These are phyloP conservation scores for Porphyra umbilicalis DNA, from an alignment of 31 red algal species.

Conservation along the genomic window DNA sequence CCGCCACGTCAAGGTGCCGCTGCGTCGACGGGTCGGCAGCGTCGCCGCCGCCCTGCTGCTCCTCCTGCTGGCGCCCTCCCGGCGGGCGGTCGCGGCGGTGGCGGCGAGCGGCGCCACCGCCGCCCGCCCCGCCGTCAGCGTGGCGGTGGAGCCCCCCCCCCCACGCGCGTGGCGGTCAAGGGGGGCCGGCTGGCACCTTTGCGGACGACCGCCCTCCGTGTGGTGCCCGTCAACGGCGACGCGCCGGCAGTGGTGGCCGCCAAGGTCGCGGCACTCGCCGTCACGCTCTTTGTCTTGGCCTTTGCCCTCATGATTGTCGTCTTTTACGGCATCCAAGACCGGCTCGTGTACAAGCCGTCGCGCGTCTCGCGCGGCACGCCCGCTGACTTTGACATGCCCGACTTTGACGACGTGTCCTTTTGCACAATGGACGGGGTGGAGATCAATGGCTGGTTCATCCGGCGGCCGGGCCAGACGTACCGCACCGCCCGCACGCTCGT, in stretches of 20 bases:
- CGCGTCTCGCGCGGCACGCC: slow-evolving; percentile 67
- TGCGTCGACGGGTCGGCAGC: not conserved
- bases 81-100: not conserved
- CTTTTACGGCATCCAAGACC: slow-evolving; percentile 80
- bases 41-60: not conserved
- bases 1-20: not conserved
- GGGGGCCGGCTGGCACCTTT: not conserved
- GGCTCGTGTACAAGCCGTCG: slow-evolving; percentile 87
- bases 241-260: not conserved
- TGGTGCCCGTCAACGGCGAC: not conserved
- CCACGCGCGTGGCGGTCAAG: not conserved
- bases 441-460: slow-evolving; percentile 95
- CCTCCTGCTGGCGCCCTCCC: not conserved
- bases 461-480: slow-evolving; percentile 38
- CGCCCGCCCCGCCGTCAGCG: not conserved
- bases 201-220: not conserved
- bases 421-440: slow-evolving; percentile 75
- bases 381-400: slow-evolving; percentile 45
- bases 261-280: slow-evolving; percentile 10
- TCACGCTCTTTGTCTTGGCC: slow-evolving; percentile 1
- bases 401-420: slow-evolving; percentile 84
- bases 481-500: slow-evolving; percentile 56
- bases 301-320: slow-evolving; percentile 43
- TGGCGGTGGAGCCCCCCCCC: not conserved
- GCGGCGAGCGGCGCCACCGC: not conserved